A percentile compares a stretch with the other conserved stretches of the same genome.
These are phyloP conservation scores for Daldinia grandis DNA, from an alignment of 495 filamentous ascomycete species.

Conservation along the genomic window DNA sequence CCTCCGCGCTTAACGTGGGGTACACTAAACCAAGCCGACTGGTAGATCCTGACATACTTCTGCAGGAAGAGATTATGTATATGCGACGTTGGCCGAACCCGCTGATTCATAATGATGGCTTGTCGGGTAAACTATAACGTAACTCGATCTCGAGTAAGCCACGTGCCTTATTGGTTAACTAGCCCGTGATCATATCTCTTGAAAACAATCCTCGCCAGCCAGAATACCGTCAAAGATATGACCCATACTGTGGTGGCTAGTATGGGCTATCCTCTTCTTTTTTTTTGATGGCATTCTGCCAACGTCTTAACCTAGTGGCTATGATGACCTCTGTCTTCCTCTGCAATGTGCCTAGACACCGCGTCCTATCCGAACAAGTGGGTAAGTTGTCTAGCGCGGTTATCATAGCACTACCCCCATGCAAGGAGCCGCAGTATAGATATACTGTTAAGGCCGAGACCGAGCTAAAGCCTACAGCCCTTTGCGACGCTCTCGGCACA, in stretches of 20 bases:
- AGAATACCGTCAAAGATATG: too few relatives aligned
- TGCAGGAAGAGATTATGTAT: slow-evolving; percentile 3
- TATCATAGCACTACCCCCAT: slow-evolving; percentile 14
- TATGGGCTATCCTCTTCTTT: too few relatives aligned
- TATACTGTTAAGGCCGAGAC: slow-evolving; percentile 2
- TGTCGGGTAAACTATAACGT: slow-evolving; percentile 34
- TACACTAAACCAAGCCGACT: slow-evolving; percentile 24
- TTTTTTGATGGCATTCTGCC: too few relatives aligned
- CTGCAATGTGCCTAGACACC: slow-evolving; percentile 7
- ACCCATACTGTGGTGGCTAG: too few relatives aligned
- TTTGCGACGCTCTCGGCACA: slow-evolving; percentile 2
- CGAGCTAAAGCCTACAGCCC: not conserved
- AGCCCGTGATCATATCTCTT: not conserved
- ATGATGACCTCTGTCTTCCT: slow-evolving; percentile 3
- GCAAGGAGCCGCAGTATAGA: slow-evolving; percentile 3
- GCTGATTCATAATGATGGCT: slow-evolving; percentile 31
- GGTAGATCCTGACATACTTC: slow-evolving; percentile 9
- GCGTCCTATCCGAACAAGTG: slow-evolving; percentile 6
- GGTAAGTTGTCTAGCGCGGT: slow-evolving; percentile 7
- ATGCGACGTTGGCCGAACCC: slow-evolving; percentile 36
- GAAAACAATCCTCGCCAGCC: not conserved
- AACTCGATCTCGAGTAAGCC: slow-evolving; percentile 19
- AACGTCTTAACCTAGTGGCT: not conserved
- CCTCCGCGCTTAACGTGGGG: slow-evolving; percentile 30
- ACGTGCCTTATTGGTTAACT: slow-evolving; percentile 9